Conservation (phyloP, 2,329 filamentous ascomycete species). For the Ophioceras dolichostomum region DNA sequence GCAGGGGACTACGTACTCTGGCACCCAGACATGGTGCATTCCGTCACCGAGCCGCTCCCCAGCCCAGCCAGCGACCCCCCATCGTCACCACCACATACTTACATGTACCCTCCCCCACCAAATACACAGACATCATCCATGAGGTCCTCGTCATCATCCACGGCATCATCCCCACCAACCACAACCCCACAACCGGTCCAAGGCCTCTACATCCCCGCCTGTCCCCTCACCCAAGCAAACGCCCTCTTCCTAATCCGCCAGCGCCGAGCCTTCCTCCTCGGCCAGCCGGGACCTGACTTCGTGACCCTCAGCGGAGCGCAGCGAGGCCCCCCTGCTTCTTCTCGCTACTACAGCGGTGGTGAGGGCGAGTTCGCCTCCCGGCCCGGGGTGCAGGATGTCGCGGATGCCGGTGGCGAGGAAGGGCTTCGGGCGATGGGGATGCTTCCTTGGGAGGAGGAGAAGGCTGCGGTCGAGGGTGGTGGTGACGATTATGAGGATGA, state of each 20-base stretch:
- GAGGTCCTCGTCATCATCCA: slow-evolving; percentile 3
- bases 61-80: neutral
- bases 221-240: slow-evolving; percentile 28
- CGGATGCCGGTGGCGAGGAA: slow-evolving; percentile 25
- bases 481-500: too few species aligned
- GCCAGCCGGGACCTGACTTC: slow-evolving; percentile 28
- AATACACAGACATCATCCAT: too few species aligned
- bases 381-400: slow-evolving; percentile 23
- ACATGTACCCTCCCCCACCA: too few species aligned
- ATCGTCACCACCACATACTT: too few species aligned
- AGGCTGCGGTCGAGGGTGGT: too few species aligned
- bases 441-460: slow-evolving; percentile 23
- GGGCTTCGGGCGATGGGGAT: slow-evolving; percentile 27
- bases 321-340: too few species aligned
- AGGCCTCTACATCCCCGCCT: slow-evolving; percentile 24
- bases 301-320: slow-evolving; percentile 5
- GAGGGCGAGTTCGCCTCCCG: slow-evolving; percentile 21
- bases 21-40: slow-evolving; percentile 61
- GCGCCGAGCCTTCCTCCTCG: slow-evolving; percentile 26
- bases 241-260: slow-evolving; percentile 28
- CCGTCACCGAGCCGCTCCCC: slow-evolving; percentile 12
- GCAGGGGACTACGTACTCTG: slow-evolving; percentile 69
- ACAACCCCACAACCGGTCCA: neutral
- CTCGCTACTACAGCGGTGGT: slow-evolving; percentile 16
- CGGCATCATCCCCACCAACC: neutral